Evolutionary conservation across 1,139 yeast genomes (phyloP).

Genomic region (Yamadazyma membranifaciens): DNA sequence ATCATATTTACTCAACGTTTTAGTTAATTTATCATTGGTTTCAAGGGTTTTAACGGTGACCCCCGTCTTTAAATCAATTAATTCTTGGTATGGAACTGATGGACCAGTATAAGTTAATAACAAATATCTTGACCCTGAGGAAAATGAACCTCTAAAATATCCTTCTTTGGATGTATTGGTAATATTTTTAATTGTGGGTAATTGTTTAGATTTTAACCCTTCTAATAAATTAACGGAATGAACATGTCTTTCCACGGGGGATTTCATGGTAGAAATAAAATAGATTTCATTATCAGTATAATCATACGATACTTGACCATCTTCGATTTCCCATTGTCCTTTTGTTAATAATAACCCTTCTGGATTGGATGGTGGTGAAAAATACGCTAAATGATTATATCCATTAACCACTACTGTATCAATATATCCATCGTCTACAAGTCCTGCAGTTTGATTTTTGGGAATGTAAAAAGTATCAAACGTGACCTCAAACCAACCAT

Average conservation of each 20-base stretch:
- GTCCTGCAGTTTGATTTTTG: slow-evolving; percentile 43
- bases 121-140: slow-evolving; percentile 63
- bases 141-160: slow-evolving; percentile 66
- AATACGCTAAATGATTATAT: slow-evolving; percentile 56
- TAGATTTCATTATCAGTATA: slow-evolving; percentile 40
- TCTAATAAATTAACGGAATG: slow-evolving; percentile 45
- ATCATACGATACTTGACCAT: slow-evolving; percentile 49
- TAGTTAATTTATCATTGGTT: slow-evolving; percentile 42
- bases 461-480: slow-evolving; percentile 73
- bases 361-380: slow-evolving; percentile 50
- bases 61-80: slow-evolving; percentile 50
- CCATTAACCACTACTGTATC: slow-evolving; percentile 55
- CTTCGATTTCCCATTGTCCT: slow-evolving; percentile 56
- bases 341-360: slow-evolving; percentile 41
- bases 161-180: slow-evolving; percentile 61
- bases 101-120: slow-evolving; percentile 67
- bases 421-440: slow-evolving; percentile 50
- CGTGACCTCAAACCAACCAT: slow-evolving; percentile 77
- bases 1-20: slow-evolving; percentile 39
- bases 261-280: slow-evolving; percentile 48
- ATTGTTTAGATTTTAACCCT: slow-evolving; percentile 19
- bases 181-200: slow-evolving; percentile 43
- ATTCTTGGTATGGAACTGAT: slow-evolving; percentile 60
- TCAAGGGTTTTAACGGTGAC: slow-evolving; percentile 42
- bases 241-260: slow-evolving; percentile 54